Evolutionary conservation across 192 early-diverging fungal genomes (phyloP).

Genomic region (Linnemannia elongata): DNA sequence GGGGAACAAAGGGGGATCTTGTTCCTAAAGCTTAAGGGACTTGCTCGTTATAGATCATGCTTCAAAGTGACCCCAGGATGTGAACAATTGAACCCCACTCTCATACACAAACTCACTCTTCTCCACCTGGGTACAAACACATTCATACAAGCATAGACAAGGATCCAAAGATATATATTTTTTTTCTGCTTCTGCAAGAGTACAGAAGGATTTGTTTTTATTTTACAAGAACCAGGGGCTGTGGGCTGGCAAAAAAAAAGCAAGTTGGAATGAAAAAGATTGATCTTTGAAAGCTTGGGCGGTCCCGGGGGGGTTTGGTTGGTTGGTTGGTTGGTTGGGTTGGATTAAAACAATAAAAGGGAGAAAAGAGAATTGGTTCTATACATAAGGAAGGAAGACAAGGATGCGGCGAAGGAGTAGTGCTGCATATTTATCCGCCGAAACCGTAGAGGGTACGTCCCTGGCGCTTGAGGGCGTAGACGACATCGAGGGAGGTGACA

Average conservation of each 20-base stretch:
- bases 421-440: constrained; percentile 59
- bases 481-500: constrained; percentile 98
- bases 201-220: constrained; percentile 32
- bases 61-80: no score
- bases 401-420: neutral
- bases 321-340: no score
- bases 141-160: neutral
- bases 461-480: constrained; percentile 98
- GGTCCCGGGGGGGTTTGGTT: constrained; percentile 15
- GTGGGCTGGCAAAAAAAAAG: constrained; percentile 17
- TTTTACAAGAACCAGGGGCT: constrained; percentile 38
- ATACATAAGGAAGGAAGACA: constrained; percentile 22
- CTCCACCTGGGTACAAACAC: neutral
- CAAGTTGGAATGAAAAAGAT: no score
- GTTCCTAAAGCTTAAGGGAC: neutral
- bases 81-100: neutral
- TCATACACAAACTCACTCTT: neutral
- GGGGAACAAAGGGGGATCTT: neutral
- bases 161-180: neutral
- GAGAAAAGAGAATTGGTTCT: constrained; percentile 25
- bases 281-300: constrained; percentile 9
- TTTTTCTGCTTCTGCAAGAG: constrained; percentile 19
- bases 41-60: neutral
- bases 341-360: constrained; percentile 13
- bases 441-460: constrained; percentile 90